Evolutionary conservation across 2,329 filamentous ascomycete genomes (phyloP).

Genomic region (Tolypocladium tundrense): DNA sequence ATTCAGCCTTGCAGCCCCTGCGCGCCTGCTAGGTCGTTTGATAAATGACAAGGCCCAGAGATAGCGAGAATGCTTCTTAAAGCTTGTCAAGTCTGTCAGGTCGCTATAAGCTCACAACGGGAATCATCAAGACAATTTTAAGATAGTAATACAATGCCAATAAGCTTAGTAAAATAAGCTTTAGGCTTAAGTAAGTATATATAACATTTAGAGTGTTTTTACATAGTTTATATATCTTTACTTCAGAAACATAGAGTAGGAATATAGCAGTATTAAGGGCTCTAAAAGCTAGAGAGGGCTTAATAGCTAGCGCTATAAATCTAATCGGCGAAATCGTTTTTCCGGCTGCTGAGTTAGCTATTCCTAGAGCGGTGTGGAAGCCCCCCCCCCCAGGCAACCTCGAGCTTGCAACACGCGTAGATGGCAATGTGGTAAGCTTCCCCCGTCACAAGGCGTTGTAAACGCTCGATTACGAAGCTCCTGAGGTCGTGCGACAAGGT

Average conservation of each 20-base stretch:
- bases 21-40: neutral
- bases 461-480: neutral
- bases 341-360: neutral
- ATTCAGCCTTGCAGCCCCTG: neutral
- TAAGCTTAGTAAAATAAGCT: neutral
- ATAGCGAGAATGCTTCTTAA: neutral
- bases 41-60: neutral
- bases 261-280: neutral
- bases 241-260: no score
- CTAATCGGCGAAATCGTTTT: neutral
- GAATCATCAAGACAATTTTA: no score
- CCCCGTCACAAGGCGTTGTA: neutral
- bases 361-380: neutral
- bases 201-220: fast-evolving
- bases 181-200: no score
- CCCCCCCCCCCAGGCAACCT: neutral
- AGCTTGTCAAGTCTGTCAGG: neutral
- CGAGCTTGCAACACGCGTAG: neutral
- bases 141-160: no score
- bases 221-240: neutral
- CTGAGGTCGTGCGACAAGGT: neutral
- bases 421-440: neutral
- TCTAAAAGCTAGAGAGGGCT: no score
- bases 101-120: neutral
- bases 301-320: neutral